Percentiles rank a stretch among this genome's conserved stretches.
phyloP scores from a whole-genome alignment of 495 filamentous ascomycete genomes.

The Hyaloscypha finlandica region DNA sequence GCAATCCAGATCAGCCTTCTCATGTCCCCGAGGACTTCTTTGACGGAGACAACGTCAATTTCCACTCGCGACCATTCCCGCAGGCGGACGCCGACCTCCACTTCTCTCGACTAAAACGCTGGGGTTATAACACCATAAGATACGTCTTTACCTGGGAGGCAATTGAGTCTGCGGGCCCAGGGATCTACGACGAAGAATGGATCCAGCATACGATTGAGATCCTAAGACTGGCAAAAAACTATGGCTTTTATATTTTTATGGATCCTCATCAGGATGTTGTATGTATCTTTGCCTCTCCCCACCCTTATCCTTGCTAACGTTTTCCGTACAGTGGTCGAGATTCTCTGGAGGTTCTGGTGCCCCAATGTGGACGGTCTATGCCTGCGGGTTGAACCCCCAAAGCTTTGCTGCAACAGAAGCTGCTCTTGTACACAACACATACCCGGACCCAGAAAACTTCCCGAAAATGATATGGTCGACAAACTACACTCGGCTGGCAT shows the following conservation, averaged over 20 bases:
- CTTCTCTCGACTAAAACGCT: constrained; percentile 82
- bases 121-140: constrained; percentile 92
- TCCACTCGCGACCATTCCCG: constrained; percentile 81
- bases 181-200: constrained; percentile 93
- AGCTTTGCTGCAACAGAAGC: constrained; percentile 86
- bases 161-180: constrained; percentile 93
- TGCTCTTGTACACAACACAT: constrained; percentile 92
- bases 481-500: constrained; percentile 87
- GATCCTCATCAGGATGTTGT: constrained; percentile 57
- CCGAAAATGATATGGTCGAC: constrained; percentile 99
- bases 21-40: constrained; percentile 81
- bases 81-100: constrained; percentile 82
- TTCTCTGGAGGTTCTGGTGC: constrained; percentile 94
- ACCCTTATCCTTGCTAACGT: constrained; percentile 29
- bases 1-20: constrained; percentile 75
- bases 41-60: constrained; percentile 89
- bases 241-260: constrained; percentile 96
- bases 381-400: constrained; percentile 83
- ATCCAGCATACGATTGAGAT: constrained; percentile 86
- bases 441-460: constrained; percentile 80
- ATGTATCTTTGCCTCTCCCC: not conserved
- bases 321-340: constrained; percentile 67
- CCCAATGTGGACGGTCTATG: constrained; percentile 97
- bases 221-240: constrained; percentile 78
- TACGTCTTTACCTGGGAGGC: constrained; percentile 99